These are phyloP conservation scores for Narthecium ossifragum DNA, from an alignment of 106 monocot genomes.

Conservation along the genomic window DNA sequence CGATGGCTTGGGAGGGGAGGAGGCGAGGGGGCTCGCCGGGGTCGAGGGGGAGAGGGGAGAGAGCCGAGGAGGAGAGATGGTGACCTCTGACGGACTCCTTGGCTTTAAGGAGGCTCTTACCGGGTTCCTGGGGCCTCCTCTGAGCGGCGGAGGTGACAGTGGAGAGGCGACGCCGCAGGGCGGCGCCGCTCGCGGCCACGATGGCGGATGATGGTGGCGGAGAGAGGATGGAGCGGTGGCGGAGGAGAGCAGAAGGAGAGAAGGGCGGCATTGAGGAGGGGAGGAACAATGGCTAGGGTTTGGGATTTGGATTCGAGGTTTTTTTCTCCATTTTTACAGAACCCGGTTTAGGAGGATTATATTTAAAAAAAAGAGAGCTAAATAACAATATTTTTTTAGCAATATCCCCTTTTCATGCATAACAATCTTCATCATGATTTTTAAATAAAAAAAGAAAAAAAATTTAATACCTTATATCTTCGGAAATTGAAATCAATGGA, in stretches of 20 bases:
- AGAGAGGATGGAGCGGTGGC: conserved; percentile 3
- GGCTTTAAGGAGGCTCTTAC: conserved; percentile 49
- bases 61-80: conserved; percentile 7
- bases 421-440: no score
- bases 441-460: no score
- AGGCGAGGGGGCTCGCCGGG: conserved; percentile 13
- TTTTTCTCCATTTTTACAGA: no score
- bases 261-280: conserved; percentile 8
- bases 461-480: no score
- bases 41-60: conserved; percentile 3
- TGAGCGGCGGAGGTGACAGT: conserved; percentile 5
- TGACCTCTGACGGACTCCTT: conserved; percentile 25
- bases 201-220: conserved; percentile 4
- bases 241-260: conserved; percentile 10
- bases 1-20: conserved; percentile 75
- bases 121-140: conserved; percentile 9
- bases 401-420: no score
- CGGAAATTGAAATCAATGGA: no score
- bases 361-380: no score
- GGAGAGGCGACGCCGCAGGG: conserved; percentile 1
- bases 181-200: not conserved
- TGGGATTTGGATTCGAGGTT: not conserved
- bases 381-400: no score
- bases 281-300: not conserved
- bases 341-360: no score